These are phyloP conservation scores for Podaxis sp. DNA, from an alignment of 768 basidiomycete genomes.

Conservation along the genomic window DNA sequence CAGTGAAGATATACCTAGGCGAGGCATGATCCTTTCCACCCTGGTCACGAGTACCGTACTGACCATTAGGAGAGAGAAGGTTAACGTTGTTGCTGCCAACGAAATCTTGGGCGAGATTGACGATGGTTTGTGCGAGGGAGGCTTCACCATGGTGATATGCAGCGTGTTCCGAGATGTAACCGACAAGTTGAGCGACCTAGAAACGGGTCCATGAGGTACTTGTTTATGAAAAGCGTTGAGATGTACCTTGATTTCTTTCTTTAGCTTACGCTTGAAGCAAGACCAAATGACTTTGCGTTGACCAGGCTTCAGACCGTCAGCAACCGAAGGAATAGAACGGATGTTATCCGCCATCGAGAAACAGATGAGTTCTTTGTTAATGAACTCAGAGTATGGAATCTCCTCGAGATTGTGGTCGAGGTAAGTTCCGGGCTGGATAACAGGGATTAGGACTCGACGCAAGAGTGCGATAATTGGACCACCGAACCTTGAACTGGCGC, in stretches of 20 bases:
- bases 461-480: background rate
- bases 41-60: constrained; percentile 90
- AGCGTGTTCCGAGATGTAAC: constrained; percentile 92
- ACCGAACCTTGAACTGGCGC: constrained; percentile 73
- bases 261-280: constrained; percentile 93
- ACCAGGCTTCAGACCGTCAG: constrained; percentile 95
- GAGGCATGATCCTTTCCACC: constrained; percentile 98
- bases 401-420: constrained; percentile 86
- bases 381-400: constrained; percentile 90
- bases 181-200: constrained; percentile 91
- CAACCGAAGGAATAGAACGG: constrained; percentile 93
- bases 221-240: background rate
- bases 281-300: constrained; percentile 97
- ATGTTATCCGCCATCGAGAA: constrained; percentile 99
- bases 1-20: constrained; percentile 94
- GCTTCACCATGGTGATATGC: constrained; percentile 97
- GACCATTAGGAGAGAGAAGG: constrained; percentile 83
- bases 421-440: constrained; percentile 82
- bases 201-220: background rate
- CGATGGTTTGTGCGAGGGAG: constrained; percentile 84
- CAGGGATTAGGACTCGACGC: constrained; percentile 7
- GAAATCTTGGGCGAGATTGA: constrained; percentile 91
- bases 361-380: constrained; percentile 95
- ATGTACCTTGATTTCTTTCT: constrained; percentile 83
- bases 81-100: constrained; percentile 97